Base-by-base conservation (phyloP, 1,284 basidiomycete species). In the Singerocomus inundabilis region DNA sequence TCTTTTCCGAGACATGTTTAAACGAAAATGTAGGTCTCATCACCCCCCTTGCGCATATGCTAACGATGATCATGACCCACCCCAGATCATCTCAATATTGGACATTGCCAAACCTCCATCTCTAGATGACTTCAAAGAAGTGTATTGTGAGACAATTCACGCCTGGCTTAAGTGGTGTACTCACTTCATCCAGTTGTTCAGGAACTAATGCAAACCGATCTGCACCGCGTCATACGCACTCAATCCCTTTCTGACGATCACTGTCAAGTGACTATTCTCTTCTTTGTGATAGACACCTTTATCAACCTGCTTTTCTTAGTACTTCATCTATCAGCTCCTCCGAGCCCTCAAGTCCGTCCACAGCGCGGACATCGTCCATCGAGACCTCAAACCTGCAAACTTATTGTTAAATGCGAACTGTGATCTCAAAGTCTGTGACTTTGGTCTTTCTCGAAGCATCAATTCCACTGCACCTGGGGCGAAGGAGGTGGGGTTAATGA, bases 161-260 rank as follows among this genome's bases (percentile, higher is more conserved):
- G 2, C 6, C 28, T 35, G 21, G 32, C 26, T 10, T 33, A 33
- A 26, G 5, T 45, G 25, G 48, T 40, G 21, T 51, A 39, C 39
- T 12, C 57, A 52, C 35, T 44, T 43, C 28, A 21, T 43, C 13
- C 58, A 86, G 83, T 95, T 56, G 87, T 96, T 56, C 90, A 93
- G 67, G 91, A 94, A 68, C 75, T 94, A 43, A 93, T 94, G 84
- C 92, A 95, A 67, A 93, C 89, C 2, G 91, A 94, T 65, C 74
- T 95, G 62, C 92, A 95, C 68, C 84, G 92, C 16, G 91, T 95
- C 51, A 93, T 95, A 63, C 80, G 92, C 39, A 93, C 90, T 2
- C 92, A 94, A 64, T 83, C 89, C 54, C 76, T 95, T 42, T 87
- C 85, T 28, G 91, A 95, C 64, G 93, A 97, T 70, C 93, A 94